A percentile compares a stretch with the other conserved stretches of the same genome.
Evolutionary conservation across 2,329 filamentous ascomycete species (phyloP).

Genomic region (Sclerotinia nivalis): DNA sequence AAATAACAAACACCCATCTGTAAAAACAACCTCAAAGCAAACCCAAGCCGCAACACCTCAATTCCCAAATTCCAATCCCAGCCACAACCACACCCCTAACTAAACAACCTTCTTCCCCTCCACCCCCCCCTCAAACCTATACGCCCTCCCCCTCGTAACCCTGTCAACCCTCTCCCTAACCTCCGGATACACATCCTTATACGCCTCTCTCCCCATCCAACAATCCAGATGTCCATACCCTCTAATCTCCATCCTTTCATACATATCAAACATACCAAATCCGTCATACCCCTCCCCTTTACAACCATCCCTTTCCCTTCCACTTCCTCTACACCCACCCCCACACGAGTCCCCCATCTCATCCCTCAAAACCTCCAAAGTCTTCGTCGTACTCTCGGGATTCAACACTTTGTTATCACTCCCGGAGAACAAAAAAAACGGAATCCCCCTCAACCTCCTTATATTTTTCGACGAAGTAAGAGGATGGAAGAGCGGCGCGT

Average conservation of each 20-base stretch:
- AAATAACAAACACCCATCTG: too few species aligned
- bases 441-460: conserved; percentile 51
- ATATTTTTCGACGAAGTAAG: conserved; percentile 55
- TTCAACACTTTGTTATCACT: conserved; percentile 58
- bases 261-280: conserved; percentile 46
- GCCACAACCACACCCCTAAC: background rate
- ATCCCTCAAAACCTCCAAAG: conserved; percentile 55
- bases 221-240: conserved; percentile 63
- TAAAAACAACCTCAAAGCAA: too few species aligned
- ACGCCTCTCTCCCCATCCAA: conserved; percentile 62
- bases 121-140: conserved; percentile 33
- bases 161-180: conserved; percentile 57
- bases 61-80: background rate
- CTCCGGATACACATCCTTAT: conserved; percentile 60
- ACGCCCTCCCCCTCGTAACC: conserved; percentile 42
- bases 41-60: background rate
- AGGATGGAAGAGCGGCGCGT: conserved; percentile 49
- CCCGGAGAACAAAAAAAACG: conserved; percentile 58
- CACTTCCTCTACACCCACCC: conserved; percentile 44
- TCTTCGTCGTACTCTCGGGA: conserved; percentile 53
- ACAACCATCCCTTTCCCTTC: conserved; percentile 45
- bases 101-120: conserved; percentile 9
- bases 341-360: conserved; percentile 37
- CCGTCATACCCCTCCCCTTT: conserved; percentile 52
- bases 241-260: conserved; percentile 54